Conservation (phyloP, 2,329 filamentous ascomycete species). For the Dactylellina sp. region DNA sequence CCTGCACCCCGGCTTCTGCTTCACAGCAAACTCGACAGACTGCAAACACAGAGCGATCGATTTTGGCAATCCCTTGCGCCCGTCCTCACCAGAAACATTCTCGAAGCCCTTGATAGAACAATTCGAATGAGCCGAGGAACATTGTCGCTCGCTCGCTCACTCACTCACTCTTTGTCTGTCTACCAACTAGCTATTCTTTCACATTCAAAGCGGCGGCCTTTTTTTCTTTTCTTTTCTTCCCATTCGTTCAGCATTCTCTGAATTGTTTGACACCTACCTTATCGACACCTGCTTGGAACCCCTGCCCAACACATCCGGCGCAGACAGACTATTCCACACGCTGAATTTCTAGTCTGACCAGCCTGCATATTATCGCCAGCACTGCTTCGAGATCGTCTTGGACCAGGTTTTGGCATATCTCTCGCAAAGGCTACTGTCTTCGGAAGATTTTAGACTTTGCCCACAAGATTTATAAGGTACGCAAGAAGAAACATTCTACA, state of each 20-base stretch:
- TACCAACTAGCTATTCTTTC: slow-evolving; percentile 29
- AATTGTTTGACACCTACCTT: slow-evolving; percentile 42
- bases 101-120: slow-evolving; percentile 39
- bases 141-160: slow-evolving; percentile 38
- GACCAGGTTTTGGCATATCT: slow-evolving; percentile 49
- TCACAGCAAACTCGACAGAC: slow-evolving; percentile 18
- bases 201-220: slow-evolving; percentile 52
- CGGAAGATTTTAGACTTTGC: slow-evolving; percentile 56
- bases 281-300: slow-evolving; percentile 24
- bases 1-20: slow-evolving; percentile 33
- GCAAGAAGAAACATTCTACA: slow-evolving; percentile 44
- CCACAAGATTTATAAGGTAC: slow-evolving; percentile 32
- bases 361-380: slow-evolving; percentile 44
- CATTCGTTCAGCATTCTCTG: not conserved
- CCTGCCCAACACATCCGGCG: slow-evolving; percentile 47
- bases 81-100: slow-evolving; percentile 43
- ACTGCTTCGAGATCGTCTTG: slow-evolving; percentile 36
- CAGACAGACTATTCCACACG: slow-evolving; percentile 28
- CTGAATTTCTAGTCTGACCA: slow-evolving; percentile 2
- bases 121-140: slow-evolving; percentile 51
- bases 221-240: slow-evolving; percentile 32
- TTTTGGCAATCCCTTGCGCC: slow-evolving; percentile 54
- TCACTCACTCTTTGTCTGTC: not conserved
- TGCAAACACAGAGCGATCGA: slow-evolving; percentile 22
- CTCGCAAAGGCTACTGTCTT: slow-evolving; percentile 54